Percentiles rank a stretch among this genome's conserved stretches.
These are phyloP conservation scores for Coriolopsis trogii DNA, from an alignment of 1,284 basidiomycete genomes.

Conservation along the genomic window DNA sequence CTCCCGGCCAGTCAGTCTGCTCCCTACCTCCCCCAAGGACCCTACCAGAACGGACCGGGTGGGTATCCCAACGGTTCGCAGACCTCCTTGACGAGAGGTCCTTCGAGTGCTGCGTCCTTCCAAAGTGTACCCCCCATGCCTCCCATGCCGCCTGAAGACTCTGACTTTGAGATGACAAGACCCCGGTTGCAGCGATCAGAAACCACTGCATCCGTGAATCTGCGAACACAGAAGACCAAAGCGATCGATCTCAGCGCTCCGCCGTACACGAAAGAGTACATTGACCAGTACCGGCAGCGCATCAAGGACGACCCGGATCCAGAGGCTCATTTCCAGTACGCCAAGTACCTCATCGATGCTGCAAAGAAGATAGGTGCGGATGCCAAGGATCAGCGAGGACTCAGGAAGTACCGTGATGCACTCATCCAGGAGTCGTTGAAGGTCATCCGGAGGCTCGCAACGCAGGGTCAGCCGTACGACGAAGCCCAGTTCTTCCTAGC, in stretches of 20 bases:
- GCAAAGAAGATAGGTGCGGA: constrained; percentile 86
- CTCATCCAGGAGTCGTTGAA: constrained; percentile 91
- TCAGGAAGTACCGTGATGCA: constrained; percentile 89
- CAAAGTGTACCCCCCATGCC: constrained; percentile 36
- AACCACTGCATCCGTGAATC: constrained; percentile 58
- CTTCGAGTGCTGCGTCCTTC: constrained; percentile 19
- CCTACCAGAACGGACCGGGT: constrained; percentile 25
- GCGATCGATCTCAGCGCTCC: constrained; percentile 87
- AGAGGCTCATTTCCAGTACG: constrained; percentile 97
- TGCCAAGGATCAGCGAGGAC: constrained; percentile 76
- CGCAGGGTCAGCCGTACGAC: constrained; percentile 86
- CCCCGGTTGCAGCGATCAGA: constrained; percentile 57
- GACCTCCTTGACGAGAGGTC: constrained; percentile 15
- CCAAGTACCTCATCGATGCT: constrained; percentile 99
- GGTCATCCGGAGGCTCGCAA: constrained; percentile 89
- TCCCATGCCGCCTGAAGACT: constrained; percentile 30
- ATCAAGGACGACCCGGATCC: constrained; percentile 99
- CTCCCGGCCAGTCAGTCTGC: constrained; percentile 24
- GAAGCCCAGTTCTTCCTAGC: constrained; percentile 99
- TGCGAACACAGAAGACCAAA: constrained; percentile 72
- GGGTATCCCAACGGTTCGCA: constrained; percentile 25
- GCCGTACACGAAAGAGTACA: constrained; percentile 94
- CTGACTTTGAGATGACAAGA: constrained; percentile 56
- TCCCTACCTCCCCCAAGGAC: constrained; percentile 26
- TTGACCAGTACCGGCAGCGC: constrained; percentile 94